Evolutionary conservation across 2,329 filamentous ascomycete species (phyloP), one percentile per base, ranked within the genome.

Genomic region (Aspergillus aculeatinus): DNA sequence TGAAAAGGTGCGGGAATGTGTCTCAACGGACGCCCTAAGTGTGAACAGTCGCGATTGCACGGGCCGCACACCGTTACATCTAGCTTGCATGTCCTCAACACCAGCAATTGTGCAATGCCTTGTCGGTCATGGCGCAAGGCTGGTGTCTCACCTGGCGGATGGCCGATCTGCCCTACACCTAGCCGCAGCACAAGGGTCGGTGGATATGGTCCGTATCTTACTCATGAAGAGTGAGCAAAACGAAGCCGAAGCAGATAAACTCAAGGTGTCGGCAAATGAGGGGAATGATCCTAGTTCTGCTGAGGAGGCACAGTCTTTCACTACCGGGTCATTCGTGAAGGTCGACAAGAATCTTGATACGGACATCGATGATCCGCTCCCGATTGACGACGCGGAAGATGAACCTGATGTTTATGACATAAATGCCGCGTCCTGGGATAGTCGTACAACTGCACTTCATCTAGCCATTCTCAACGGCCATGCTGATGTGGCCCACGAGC

Each of bases 81-180:
- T 96, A 12, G 91, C 92, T 1, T 84, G 85, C 44, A 87, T 86
- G 71, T 83, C 81, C 51, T 91, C 89, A 0, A 88, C 86, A 0
- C 82, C 86, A 0, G 86, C 89, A 44, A 81, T 96, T 60, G 89
- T 95, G 1, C 82, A 89, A 62, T 83, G 80, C 51, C 81, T 96
- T 1, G 85, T 96, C 27, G 83, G 92, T 62, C 81, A 86, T 59
- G 90, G 89, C 2, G 88, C 90, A 35, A 85, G 91, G 16, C 77
- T 96, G 25, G 85, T 92, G 25, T 83, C 90, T 53, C 85, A 92
- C 53, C 73, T 96, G 44, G 89, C 89, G 0, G 92, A 95, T 72
- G 92, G 92, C 3, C 85, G 86, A 65, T 96, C 91, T 2, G 89
- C 91, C 9, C 81, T 96, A n/a, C 92, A 96, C 73, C 79, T 96